Conservation (phyloP, 106 monocot species). For the Amphibolis antarctica region DNA sequence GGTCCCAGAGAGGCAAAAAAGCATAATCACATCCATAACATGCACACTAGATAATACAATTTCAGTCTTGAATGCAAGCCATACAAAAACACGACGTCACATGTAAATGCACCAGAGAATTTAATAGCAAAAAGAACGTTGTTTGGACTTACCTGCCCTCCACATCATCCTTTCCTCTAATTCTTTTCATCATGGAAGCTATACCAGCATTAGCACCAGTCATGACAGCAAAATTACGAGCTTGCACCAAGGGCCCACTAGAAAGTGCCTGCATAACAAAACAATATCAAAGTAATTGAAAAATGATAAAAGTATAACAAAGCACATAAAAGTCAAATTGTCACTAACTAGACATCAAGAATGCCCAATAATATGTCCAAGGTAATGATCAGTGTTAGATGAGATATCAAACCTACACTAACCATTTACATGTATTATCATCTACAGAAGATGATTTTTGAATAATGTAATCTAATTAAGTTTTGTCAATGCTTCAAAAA, state of each 20-base stretch:
- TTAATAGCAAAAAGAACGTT: not conserved
- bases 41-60: not conserved
- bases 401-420: too few species aligned
- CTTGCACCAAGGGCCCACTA: slow-evolving; percentile 17
- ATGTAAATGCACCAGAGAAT: not conserved
- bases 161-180: slow-evolving; percentile 17
- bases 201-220: slow-evolving; percentile 22
- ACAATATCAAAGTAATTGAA: not conserved
- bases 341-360: too few species aligned
- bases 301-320: not conserved
- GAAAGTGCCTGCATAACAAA: slow-evolving; percentile 15
- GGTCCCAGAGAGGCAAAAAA: not conserved
- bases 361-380: not conserved
- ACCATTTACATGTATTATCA: too few species aligned
- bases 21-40: not conserved
- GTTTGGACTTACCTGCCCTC: not conserved
- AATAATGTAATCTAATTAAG: too few species aligned
- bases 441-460: too few species aligned
- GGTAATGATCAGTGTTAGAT: not conserved
- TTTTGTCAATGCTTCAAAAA: too few species aligned
- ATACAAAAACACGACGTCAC: too few species aligned
- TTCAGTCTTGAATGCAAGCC: too few species aligned
- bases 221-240: slow-evolving; percentile 27
- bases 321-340: not conserved
- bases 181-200: slow-evolving; percentile 21